Evolutionary conservation across 768 basidiomycete species (phyloP), one percentile per base, ranked within the genome.

Genomic region (Saitozyma sp.): DNA sequence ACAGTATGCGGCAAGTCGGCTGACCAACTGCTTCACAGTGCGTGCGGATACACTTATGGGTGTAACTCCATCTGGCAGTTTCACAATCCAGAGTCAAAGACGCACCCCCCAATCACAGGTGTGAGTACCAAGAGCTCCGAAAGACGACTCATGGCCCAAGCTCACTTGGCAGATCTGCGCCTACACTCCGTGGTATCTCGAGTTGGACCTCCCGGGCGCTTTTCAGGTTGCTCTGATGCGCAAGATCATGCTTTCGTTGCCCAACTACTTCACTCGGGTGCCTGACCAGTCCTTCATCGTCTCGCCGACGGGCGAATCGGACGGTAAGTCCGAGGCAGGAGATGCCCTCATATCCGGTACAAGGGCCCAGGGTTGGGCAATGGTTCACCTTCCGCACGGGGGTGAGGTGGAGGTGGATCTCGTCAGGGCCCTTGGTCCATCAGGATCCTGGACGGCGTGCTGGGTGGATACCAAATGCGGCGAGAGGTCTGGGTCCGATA

Each of bases 21-120:
- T 29, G 29, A 29, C 2, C 5, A 29, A 29, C 29, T 29, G 29
- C 29, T 29, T 29, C 29, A 29, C 11, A 61, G 66, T 9, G 55
- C 66, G 16, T 63, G 62, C 19, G 66, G 66, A 5, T 53, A 60
- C 40, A 61, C 63, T 9, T 67, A 67, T 40, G 66, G 66, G 8
- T 37, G 37, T 38, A 64, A 67, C 56, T 61, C 63, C 3, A 55
- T 67, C 59, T 67, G 66, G 60, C 64, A 66, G 53, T 53, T 66
- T 42, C 61, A 66, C 56, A 66, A 66, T 46, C 54, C 29, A 17
- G 49, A 53, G 17, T 66, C 64, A 8, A 66, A 52, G n/a, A 57
- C 64, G 3, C 62, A 63, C 54, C 59, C 59, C 1, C 66, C 62
- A 17, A 61, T 58, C 50, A 19, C 11, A 37, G 54, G 9, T 39